Conservation (phyloP, 2,329 filamentous ascomycete genomes). For the Ceratocystis alfenasii region DNA sequence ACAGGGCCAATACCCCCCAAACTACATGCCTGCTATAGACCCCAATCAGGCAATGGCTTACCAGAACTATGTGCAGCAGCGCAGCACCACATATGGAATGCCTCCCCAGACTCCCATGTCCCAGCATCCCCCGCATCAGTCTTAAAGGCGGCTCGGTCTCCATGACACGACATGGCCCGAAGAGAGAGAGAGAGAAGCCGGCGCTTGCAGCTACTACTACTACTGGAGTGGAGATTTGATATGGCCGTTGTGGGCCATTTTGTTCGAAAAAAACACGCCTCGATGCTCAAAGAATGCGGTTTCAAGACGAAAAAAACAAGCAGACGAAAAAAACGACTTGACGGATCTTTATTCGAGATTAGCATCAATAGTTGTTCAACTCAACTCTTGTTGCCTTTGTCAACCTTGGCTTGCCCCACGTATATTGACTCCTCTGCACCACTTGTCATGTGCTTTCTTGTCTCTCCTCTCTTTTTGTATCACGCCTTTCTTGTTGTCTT, state of each 20-base stretch:
- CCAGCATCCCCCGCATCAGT: conserved; percentile 70
- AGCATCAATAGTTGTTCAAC: background rate
- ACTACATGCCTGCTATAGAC: conserved; percentile 57
- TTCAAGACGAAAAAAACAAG: background rate
- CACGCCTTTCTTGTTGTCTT: conserved; percentile 25
- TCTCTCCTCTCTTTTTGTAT: conserved; percentile 36
- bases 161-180: too few species aligned
- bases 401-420: background rate
- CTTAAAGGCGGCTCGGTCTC: conserved; percentile 36
- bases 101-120: conserved; percentile 66
- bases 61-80: conserved; percentile 66
- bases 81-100: conserved; percentile 64
- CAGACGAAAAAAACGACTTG: background rate
- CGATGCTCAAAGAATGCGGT: background rate
- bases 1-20: conserved; percentile 44
- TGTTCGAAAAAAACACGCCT: background rate
- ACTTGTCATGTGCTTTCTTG: conserved; percentile 24
- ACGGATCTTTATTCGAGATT: background rate
- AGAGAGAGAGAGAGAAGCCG: background rate
- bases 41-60: conserved; percentile 53
- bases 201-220: background rate
- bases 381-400: background rate
- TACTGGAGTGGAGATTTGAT: background rate
- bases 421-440: conserved; percentile 6
- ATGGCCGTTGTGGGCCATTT: background rate